A percentile compares a stretch with the other conserved stretches of the same genome.
Evolutionary conservation across 2,329 filamentous ascomycete genomes (phyloP).

Genomic region (Ceratocystis albifundus): DNA sequence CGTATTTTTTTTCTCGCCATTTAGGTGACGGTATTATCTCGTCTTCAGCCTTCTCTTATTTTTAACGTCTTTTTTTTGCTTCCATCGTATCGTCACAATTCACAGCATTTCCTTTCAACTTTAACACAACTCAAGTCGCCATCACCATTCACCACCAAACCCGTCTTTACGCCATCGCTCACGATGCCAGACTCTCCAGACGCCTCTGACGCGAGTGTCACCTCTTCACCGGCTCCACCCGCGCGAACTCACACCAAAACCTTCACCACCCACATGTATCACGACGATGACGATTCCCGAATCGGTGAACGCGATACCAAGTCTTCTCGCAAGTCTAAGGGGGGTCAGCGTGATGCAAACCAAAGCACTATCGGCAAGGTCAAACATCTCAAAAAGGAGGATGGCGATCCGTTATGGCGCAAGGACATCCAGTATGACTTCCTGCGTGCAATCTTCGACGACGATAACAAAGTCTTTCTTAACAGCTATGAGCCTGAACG

Average conservation of each 20-base stretch:
- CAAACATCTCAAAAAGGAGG: constrained; percentile 74
- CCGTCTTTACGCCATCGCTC: neutral
- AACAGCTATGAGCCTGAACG: constrained; percentile 64
- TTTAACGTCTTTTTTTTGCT: constrained; percentile 7
- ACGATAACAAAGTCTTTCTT: constrained; percentile 67
- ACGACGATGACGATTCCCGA: constrained; percentile 39
- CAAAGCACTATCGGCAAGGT: constrained; percentile 53
- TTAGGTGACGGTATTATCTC: neutral
- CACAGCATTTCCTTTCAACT: neutral
- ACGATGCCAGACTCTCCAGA: constrained; percentile 27
- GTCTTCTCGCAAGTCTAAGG: constrained; percentile 26
- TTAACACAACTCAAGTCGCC: neutral
- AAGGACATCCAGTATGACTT: constrained; percentile 85
- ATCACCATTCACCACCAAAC: neutral
- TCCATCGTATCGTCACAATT: neutral
- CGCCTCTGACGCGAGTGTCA: constrained; percentile 37
- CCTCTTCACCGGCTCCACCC: constrained; percentile 36
- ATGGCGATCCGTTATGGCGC: constrained; percentile 76
- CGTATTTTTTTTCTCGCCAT: neutral
- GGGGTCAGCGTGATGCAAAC: constrained; percentile 30
- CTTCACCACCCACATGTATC: constrained; percentile 36
- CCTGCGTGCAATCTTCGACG: constrained; percentile 65
- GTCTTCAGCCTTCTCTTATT: neutral
- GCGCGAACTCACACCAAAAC: constrained; percentile 34
- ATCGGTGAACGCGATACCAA: constrained; percentile 34